Base-by-base conservation (phyloP, 2,329 filamentous ascomycete genomes). In the Echinosphaeria canescens region DNA sequence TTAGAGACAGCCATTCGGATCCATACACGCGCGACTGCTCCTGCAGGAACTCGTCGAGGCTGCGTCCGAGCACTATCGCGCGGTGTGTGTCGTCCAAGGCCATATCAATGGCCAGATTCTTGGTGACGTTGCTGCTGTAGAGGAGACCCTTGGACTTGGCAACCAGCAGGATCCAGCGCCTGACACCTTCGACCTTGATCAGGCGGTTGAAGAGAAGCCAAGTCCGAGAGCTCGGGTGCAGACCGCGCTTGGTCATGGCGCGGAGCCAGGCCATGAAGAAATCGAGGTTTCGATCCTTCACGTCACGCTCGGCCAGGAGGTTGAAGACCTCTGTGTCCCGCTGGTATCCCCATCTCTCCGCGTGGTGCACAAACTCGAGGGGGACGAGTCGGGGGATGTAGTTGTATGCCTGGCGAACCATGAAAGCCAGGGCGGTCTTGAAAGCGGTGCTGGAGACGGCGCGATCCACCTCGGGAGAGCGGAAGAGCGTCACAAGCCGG, bases 161-260 rank as follows among this genome's bases (percentile, higher is more conserved):
- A 30, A 46, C 44, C 10, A 49, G 47, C 16, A 63, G 38, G 16
- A 59, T 42, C 34, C 56, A 52, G 14, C 51, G 49, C 27, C 50
- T 48, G 26, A 56, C 51, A n/a, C 63, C 56, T 38, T 72, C 67
- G 9, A 59, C 60, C 41, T 65, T 60, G 30, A 75, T 60, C 24
- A 63, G 45, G n/a, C 46, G 41, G 12, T 64, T 41, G 30, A 62
- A 57, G 4, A 54, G 43, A 3, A 54, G 34, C 59, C 59, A 64
- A 0, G 59, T 62, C 11, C 41, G 39, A 3, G 52, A 38, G 25
- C 59, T 52, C 4, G 58, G 54, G 15, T 34, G 32, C 24, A 50
- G 45, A 25, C 46, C 49, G 10, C 43, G 42, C 5, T 33, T 28
- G 14, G 42, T 31, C 58, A 64, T 62, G 30, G 46, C 41, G 11